Conservation (phyloP, 1,284 basidiomycete species). For the Chiua sp. region DNA sequence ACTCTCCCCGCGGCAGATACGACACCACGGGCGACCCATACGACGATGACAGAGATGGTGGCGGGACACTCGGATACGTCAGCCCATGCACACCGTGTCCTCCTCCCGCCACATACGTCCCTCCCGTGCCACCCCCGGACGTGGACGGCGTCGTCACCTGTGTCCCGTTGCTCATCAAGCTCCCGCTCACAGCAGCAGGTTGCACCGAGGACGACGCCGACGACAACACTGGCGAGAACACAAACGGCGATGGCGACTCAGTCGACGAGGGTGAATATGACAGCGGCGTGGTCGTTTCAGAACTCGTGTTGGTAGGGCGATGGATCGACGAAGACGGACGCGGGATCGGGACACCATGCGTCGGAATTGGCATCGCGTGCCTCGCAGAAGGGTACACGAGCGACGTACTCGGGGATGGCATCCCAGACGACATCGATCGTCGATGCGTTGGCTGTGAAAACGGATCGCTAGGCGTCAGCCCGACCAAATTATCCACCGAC, state of each 20-base stretch:
- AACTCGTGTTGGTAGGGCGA: constrained; percentile 49
- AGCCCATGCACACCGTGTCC: constrained; percentile 40
- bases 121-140: constrained; percentile 43
- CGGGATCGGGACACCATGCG: constrained; percentile 68
- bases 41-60: constrained; percentile 69
- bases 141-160: constrained; percentile 71
- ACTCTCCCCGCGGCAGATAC: constrained; percentile 52
- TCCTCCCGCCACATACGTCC: background rate
- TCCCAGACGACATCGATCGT: constrained; percentile 48
- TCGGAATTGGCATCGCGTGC: constrained; percentile 67
- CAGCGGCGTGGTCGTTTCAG: constrained; percentile 59
- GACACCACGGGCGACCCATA: constrained; percentile 65
- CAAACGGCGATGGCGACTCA: constrained; percentile 53
- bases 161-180: constrained; percentile 61
- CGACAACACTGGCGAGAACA: constrained; percentile 60
- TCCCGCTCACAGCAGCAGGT: constrained; percentile 47
- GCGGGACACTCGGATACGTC: constrained; percentile 69
- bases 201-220: constrained; percentile 22
- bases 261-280: constrained; percentile 65
- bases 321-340: constrained; percentile 66
- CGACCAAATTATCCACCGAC: constrained; percentile 76
- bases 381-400: constrained; percentile 36
- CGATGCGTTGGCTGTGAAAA: constrained; percentile 72
- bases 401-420: constrained; percentile 56
- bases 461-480: constrained; percentile 62